A percentile compares a stretch with the other conserved stretches of the same genome.
Evolutionary conservation across 2,329 filamentous ascomycete genomes (phyloP).

Genomic region (Fusarium sp.): DNA sequence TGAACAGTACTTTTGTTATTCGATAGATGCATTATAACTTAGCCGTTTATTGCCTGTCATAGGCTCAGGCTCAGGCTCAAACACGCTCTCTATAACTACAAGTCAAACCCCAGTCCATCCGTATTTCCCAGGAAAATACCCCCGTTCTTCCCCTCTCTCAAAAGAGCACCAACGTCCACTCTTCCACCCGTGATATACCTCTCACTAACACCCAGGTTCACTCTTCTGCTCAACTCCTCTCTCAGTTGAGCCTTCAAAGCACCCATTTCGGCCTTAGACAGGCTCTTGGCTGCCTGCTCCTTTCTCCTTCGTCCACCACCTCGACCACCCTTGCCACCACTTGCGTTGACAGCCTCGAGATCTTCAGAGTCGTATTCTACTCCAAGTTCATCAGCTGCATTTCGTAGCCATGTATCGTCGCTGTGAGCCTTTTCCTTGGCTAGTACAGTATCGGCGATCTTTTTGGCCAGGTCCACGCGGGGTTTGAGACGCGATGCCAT

Average conservation of each 20-base stretch:
- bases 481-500: conserved; percentile 80
- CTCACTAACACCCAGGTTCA: conserved; percentile 90
- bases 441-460: conserved; percentile 81
- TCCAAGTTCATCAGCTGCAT: conserved; percentile 89
- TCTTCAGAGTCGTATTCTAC: conserved; percentile 94
- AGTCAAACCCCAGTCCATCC: conserved; percentile 52
- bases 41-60: neutral
- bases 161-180: conserved; percentile 82
- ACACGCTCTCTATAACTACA: conserved; percentile 30
- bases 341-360: conserved; percentile 81
- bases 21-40: neutral
- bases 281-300: conserved; percentile 72
- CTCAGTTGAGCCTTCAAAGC: conserved; percentile 77
- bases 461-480: conserved; percentile 83
- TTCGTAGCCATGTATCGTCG: conserved; percentile 85
- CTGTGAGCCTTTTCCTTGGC: conserved; percentile 88
- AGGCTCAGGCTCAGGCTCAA: neutral
- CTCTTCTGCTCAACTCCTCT: conserved; percentile 73
- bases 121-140: conserved; percentile 50
- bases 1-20: conserved; percentile 1
- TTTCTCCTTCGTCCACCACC: conserved; percentile 79
- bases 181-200: conserved; percentile 83
- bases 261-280: conserved; percentile 79
- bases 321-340: conserved; percentile 70
- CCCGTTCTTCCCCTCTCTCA: conserved; percentile 66